A percentile compares a stretch with the other conserved stretches of the same genome.
These are phyloP conservation scores for Iris pallida DNA, from an alignment of 116 monocot genomes.

Conservation along the genomic window DNA sequence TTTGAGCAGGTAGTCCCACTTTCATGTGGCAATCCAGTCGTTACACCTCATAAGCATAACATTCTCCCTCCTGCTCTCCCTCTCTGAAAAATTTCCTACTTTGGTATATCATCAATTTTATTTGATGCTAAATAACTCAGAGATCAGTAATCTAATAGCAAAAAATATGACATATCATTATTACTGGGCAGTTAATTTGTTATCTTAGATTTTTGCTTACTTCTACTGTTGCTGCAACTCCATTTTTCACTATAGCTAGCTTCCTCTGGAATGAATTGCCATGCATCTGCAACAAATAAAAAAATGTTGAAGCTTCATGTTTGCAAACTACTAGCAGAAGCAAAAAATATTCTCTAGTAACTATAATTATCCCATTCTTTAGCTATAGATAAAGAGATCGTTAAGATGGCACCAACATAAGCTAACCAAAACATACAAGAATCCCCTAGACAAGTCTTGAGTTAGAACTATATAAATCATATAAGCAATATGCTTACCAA, in stretches of 20 bases:
- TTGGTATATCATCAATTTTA: no score
- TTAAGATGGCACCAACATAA: background rate
- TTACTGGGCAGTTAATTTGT: no score
- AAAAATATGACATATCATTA: no score
- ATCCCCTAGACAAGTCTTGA: background rate
- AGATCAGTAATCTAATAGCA: no score
- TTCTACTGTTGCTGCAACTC: conserved; percentile 31
- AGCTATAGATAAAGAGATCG: background rate
- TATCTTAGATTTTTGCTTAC: conserved; percentile 21
- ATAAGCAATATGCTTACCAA: conserved; percentile 15
- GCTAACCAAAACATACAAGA: background rate
- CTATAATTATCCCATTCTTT: background rate
- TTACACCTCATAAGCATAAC: no score
- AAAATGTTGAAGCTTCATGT: background rate
- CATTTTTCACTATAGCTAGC: conserved; percentile 62
- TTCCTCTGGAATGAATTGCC: conserved; percentile 88
- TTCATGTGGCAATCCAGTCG: no score
- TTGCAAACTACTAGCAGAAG: background rate
- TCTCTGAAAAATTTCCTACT: no score
- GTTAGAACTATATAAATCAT: background rate
- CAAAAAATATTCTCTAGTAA: background rate
- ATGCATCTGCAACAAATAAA: conserved; percentile 54
- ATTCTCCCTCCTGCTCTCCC: no score
- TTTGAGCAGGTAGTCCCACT: no score
- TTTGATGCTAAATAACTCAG: no score